Conservation (phyloP, 768 basidiomycete genomes). For the Hygrocybe punicea region DNA sequence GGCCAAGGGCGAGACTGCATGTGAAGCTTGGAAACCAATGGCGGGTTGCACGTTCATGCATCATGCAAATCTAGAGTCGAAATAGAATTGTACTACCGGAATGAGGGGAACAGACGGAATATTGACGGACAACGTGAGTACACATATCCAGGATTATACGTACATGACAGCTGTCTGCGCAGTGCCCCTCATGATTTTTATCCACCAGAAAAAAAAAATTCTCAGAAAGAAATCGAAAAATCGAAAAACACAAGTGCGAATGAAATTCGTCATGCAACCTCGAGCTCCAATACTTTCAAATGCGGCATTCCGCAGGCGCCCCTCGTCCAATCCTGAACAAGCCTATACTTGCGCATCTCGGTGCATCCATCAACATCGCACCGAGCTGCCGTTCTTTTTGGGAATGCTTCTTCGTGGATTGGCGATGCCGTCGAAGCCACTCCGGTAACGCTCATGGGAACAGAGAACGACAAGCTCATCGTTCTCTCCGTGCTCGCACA, state of each 20-base stretch:
- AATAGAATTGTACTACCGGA: too few species aligned
- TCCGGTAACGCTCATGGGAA: slow-evolving; percentile 37
- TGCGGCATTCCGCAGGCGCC: slow-evolving; percentile 70
- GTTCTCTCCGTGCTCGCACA: slow-evolving; percentile 7
- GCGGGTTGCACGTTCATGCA: too few species aligned
- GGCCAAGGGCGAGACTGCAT: too few species aligned
- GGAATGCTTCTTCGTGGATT: slow-evolving; percentile 1
- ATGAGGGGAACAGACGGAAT: too few species aligned
- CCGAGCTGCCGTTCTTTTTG: slow-evolving; percentile 6
- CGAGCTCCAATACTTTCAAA: slow-evolving; percentile 50
- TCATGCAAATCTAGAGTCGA: too few species aligned
- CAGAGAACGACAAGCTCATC: slow-evolving; percentile 53
- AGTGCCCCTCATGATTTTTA: not conserved
- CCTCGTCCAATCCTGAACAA: slow-evolving; percentile 57
- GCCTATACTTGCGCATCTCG: slow-evolving; percentile 56
- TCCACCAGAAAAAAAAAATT: not conserved
- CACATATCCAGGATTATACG: too few species aligned
- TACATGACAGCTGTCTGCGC: too few species aligned
- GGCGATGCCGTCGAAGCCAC: not conserved
- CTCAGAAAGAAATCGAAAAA: not conserved
- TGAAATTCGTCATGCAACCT: not conserved
- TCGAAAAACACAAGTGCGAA: not conserved
- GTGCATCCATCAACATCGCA: slow-evolving; percentile 63
- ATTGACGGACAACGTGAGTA: too few species aligned
- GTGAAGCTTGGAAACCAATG: too few species aligned